Percentiles rank a stretch among this genome's conserved stretches.
Evolutionary conservation across 2,329 filamentous ascomycete genomes (phyloP).

Genomic region (Venturia aucupariae): DNA sequence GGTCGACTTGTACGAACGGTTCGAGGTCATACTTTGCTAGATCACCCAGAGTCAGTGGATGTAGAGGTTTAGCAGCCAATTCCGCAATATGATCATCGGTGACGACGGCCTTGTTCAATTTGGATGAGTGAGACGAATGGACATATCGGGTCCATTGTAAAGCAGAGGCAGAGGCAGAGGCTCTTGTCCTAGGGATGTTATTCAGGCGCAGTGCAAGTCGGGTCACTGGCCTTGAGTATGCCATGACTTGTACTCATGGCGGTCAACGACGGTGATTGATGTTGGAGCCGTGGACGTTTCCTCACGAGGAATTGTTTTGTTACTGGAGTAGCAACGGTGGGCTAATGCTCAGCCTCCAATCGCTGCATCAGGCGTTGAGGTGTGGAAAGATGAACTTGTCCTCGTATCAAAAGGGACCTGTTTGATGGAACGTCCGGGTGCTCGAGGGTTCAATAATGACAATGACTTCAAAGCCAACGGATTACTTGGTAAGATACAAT

Average conservation of each 20-base stretch:
- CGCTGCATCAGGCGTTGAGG: too few relatives aligned
- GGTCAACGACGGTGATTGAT: neutral
- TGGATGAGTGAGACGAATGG: neutral
- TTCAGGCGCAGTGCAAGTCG: conserved; percentile 12
- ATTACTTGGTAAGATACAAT: neutral
- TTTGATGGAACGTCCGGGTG: neutral
- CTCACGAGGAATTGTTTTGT: neutral
- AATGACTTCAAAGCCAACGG: neutral
- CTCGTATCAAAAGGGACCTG: too few relatives aligned
- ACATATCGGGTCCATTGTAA: neutral
- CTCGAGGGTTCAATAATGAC: neutral
- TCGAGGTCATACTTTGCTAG: conserved; percentile 63
- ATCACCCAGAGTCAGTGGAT: conserved; percentile 76
- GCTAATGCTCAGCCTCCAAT: neutral
- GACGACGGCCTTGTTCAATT: conserved; percentile 33
- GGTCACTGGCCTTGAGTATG: conserved; percentile 13
- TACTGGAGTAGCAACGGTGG: neutral
- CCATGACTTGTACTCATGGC: conserved; percentile 11
- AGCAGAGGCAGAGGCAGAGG: neutral
- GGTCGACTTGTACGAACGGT: too few relatives aligned
- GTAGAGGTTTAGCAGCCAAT: conserved; percentile 68
- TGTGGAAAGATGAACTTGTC: too few relatives aligned
- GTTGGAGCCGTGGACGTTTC: neutral
- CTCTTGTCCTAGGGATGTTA: neutral
- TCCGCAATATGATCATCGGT: conserved; percentile 67